Conservation (phyloP, 2,329 filamentous ascomycete species). For the Fonsecaea pugnacius region DNA sequence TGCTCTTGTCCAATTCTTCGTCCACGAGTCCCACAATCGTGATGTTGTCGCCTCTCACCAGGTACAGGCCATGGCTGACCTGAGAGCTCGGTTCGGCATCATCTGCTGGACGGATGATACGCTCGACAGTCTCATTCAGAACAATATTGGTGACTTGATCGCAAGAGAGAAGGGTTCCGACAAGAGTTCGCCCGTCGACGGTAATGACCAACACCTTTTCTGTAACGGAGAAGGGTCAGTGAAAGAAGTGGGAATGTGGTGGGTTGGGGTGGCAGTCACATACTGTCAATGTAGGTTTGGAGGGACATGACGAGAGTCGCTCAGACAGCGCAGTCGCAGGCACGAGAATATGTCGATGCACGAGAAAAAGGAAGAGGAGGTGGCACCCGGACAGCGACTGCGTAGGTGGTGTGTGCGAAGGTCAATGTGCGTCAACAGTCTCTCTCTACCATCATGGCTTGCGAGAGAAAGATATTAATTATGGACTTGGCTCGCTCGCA, state of each 20-base stretch:
- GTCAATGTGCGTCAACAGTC: neutral
- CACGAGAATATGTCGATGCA: neutral
- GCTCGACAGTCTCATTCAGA: constrained; percentile 79
- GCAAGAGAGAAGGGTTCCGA: constrained; percentile 80
- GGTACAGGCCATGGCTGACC: constrained; percentile 82
- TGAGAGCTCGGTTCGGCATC: constrained; percentile 80
- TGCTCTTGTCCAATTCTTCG: constrained; percentile 83
- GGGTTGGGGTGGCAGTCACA: constrained; percentile 17
- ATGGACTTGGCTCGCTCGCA: neutral
- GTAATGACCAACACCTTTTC: constrained; percentile 93
- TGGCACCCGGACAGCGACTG: neutral
- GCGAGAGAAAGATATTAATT: neutral
- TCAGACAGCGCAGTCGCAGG: neutral
- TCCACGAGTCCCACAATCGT: constrained; percentile 88
- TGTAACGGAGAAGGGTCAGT: constrained; percentile 50
- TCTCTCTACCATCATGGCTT: neutral
- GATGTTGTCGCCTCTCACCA: constrained; percentile 93
- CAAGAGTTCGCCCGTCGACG: constrained; percentile 83
- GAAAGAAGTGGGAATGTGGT: neutral
- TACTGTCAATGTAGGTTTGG: constrained; percentile 54
- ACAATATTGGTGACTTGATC: constrained; percentile 95
- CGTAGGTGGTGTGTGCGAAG: neutral
- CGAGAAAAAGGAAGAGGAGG: neutral
- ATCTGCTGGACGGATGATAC: constrained; percentile 84
- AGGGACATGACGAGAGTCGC: constrained; percentile 54